Conservation (phyloP, 2,329 filamentous ascomycete genomes). For the Cephalotrichum gorgonifer region DNA sequence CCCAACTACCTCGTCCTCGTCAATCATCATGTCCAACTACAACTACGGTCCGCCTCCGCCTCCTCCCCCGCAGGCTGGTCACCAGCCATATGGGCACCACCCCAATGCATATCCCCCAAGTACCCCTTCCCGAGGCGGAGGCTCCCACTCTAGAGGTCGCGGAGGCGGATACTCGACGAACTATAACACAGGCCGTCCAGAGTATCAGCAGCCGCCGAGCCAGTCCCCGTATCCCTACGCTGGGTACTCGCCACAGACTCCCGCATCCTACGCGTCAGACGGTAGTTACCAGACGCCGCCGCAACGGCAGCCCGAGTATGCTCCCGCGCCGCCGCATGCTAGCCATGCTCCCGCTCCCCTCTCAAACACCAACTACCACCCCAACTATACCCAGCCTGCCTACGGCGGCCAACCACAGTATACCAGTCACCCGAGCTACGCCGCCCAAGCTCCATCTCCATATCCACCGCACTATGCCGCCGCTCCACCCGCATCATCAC, state of each 20-base stretch:
- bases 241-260: slow-evolving; percentile 14
- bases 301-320: slow-evolving; percentile 4
- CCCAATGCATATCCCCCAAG: slow-evolving; percentile 5
- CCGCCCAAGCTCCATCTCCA: slow-evolving; percentile 19
- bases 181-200: slow-evolving; percentile 16
- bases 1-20: too few species aligned
- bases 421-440: slow-evolving; percentile 22
- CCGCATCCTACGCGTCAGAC: slow-evolving; percentile 3
- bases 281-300: slow-evolving; percentile 4
- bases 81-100: slow-evolving; percentile 27
- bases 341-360: slow-evolving; percentile 35
- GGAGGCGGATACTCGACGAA: slow-evolving; percentile 23
- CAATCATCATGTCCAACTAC: slow-evolving; percentile 35
- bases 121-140: slow-evolving; percentile 14
- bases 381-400: slow-evolving; percentile 42
- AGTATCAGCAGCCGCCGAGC: slow-evolving; percentile 5
- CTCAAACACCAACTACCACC: slow-evolving; percentile 45
- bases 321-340: background rate
- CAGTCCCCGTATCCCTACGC: slow-evolving; percentile 27
- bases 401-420: slow-evolving; percentile 30
- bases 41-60: slow-evolving; percentile 45
- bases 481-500: background rate
- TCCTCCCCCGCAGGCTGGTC: slow-evolving; percentile 23
- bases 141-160: slow-evolving; percentile 19
- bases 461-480: slow-evolving; percentile 3